Evolutionary conservation across 441 rosid species (phyloP), one percentile per base, ranked within the genome.

Genomic region (Populus hybrid): DNA sequence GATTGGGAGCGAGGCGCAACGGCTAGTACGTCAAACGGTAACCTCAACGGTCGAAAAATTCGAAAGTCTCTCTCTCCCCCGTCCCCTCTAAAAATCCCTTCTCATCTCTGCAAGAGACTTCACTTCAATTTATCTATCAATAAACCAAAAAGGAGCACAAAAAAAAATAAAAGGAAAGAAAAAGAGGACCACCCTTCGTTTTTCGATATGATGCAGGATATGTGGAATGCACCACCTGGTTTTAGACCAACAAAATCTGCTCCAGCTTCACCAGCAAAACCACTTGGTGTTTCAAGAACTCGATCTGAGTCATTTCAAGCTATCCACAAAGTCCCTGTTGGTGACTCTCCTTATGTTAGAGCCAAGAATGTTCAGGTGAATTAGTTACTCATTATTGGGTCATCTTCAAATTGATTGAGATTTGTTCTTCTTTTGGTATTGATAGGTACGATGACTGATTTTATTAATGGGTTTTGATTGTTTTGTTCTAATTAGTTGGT

Each of bases 231-330:
- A 80, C 94, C 93, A 70, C 92, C 91, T 18, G 93, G 93, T 32
- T 94, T 95, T 88, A 88, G 97, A 78, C 97, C 97, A 10, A 89
- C 94, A 5, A 95, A 90, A 80, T 95, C 98, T 34, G 97, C 98
- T 20, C 98, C 97, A 6, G 57, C 94, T 23, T 95, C 97, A 12
- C 98, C 98, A 1, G 98, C 97, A 0, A 94, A 94, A 87, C 95
- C 97, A 14, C 87, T 91, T 0, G 92, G 87, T 7, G 78, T 93
- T 32, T 85, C 84, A 8, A 89, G 97, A 77, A 91, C 92, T 66
- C 91, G 92, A 8, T 91, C 96, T 3, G 99, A 93, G 78, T 90
- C 97, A 8, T 95, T 95, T 81, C 97, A 93, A 34, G 88, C 92
- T 16, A 83, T 94, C 73, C 95, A 92, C 80, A 95, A 95, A 76